Percentiles rank a stretch among this genome's conserved stretches.
Conservation (phyloP, 1,284 basidiomycete genomes). For the Boletus mariae region DNA sequence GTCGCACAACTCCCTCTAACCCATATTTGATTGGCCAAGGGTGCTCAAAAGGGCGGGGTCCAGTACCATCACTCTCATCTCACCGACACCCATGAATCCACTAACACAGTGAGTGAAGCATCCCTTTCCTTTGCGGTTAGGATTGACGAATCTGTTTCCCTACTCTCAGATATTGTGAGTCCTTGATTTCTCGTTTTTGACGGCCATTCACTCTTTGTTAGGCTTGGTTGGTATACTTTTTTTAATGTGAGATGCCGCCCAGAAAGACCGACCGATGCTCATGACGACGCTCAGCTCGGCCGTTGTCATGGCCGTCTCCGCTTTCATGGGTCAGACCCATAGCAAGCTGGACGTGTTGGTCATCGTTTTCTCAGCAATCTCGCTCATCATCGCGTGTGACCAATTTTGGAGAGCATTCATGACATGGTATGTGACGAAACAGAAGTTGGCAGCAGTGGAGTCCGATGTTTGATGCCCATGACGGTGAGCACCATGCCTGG, state of each 20-base stretch:
- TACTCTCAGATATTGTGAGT: conserved; percentile 19
- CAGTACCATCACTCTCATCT: background rate
- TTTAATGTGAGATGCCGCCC: conserved; percentile 15
- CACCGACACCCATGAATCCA: conserved; percentile 4
- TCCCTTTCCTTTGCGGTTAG: background rate
- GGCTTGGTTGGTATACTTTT: conserved; percentile 24
- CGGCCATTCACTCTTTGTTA: background rate
- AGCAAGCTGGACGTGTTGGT: conserved; percentile 21
- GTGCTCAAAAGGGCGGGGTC: background rate
- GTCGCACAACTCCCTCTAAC: conserved; percentile 1
- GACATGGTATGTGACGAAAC: conserved; percentile 13
- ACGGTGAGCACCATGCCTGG: background rate
- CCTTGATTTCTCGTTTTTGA: background rate
- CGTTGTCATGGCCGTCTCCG: conserved; percentile 20
- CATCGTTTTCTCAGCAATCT: conserved; percentile 16
- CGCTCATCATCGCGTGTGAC: conserved; percentile 22
- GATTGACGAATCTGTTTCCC: background rate
- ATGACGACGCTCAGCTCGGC: conserved; percentile 16
- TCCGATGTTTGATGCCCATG: conserved; percentile 8
- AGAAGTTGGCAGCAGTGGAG: conserved; percentile 8
- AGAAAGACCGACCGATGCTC: background rate
- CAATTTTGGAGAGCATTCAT: conserved; percentile 25
- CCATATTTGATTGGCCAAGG: background rate
- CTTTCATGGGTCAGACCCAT: conserved; percentile 8
- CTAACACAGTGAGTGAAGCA: conserved; percentile 19